These are phyloP conservation scores for Tagetes erecta DNA, from an alignment of 129 eudicot species.

Conservation along the genomic window DNA sequence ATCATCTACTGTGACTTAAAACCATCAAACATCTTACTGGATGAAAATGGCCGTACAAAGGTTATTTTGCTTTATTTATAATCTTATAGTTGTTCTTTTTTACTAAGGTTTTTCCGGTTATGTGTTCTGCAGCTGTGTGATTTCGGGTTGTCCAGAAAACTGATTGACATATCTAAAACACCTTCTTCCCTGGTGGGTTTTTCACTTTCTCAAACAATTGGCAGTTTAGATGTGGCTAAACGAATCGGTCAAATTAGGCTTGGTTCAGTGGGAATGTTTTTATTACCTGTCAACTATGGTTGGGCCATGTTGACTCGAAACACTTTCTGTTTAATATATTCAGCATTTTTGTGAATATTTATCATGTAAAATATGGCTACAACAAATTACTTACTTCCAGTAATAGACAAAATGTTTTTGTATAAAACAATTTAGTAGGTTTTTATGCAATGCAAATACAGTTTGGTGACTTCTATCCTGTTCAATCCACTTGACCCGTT, in stretches of 20 bases:
- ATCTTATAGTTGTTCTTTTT: background rate
- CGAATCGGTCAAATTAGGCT: background rate
- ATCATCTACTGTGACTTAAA: constrained; percentile 88
- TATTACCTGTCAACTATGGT: background rate
- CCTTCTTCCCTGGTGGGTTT: constrained; percentile 75
- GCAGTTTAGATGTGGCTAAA: constrained; percentile 8
- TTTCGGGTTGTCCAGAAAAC: constrained; percentile 88
- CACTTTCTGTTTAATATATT: background rate
- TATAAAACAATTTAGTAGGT: background rate
- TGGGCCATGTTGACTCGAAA: background rate
- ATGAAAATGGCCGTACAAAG: constrained; percentile 95
- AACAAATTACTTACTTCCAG: background rate
- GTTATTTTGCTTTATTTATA: constrained; percentile 37
- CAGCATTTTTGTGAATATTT: background rate
- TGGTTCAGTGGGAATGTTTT: background rate
- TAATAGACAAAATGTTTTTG: background rate
- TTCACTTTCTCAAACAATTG: background rate
- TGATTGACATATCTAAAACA: constrained; percentile 77
- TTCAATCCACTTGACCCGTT: background rate
- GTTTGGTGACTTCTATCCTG: background rate
- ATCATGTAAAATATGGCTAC: background rate
- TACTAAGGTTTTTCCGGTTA: constrained; percentile 11
- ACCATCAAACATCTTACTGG: constrained; percentile 90
- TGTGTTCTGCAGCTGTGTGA: constrained; percentile 73
- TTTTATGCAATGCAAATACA: background rate